Conservation (phyloP, 2,329 filamentous ascomycete genomes). For the Mycosphaerella sp. region DNA sequence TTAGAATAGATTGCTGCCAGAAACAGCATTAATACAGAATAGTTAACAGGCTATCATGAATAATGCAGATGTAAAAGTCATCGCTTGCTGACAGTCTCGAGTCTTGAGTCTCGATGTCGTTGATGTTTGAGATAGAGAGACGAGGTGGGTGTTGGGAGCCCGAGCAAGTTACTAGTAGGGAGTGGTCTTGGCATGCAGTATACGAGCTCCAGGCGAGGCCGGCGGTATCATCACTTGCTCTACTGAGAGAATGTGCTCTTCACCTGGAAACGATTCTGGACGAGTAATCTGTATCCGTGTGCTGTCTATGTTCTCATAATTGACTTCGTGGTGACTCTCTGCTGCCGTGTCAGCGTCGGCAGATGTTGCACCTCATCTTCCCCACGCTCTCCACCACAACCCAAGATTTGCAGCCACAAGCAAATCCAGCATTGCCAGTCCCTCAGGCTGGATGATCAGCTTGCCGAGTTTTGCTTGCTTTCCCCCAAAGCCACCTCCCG, state of each 20-base stretch:
- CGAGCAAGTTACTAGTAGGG: too few relatives aligned
- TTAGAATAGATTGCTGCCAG: neutral
- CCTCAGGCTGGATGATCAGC: constrained; percentile 80
- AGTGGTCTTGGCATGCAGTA: too few relatives aligned
- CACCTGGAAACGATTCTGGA: too few relatives aligned
- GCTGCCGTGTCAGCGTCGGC: too few relatives aligned
- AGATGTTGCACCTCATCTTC: neutral
- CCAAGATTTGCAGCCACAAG: constrained; percentile 86
- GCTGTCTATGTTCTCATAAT: too few relatives aligned
- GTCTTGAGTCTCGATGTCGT: neutral
- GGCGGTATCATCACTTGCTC: neutral
- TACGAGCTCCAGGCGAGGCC: neutral
- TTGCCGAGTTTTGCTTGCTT: constrained; percentile 91
- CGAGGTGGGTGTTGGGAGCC: neutral
- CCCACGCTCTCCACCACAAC: constrained; percentile 80
- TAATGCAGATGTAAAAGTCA: neutral
- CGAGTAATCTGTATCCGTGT: too few relatives aligned
- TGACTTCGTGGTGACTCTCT: too few relatives aligned
- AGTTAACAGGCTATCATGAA: neutral
- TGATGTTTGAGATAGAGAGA: neutral
- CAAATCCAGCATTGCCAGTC: constrained; percentile 91
- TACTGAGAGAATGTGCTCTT: too few relatives aligned
- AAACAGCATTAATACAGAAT: neutral
- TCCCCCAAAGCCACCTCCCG: constrained; percentile 78
- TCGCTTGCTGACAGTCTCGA: too few relatives aligned